A percentile compares a stretch with the other conserved stretches of the same genome.
These are phyloP conservation scores for Ormosia semicastrata DNA, from an alignment of 306 rosid species.

Conservation along the genomic window DNA sequence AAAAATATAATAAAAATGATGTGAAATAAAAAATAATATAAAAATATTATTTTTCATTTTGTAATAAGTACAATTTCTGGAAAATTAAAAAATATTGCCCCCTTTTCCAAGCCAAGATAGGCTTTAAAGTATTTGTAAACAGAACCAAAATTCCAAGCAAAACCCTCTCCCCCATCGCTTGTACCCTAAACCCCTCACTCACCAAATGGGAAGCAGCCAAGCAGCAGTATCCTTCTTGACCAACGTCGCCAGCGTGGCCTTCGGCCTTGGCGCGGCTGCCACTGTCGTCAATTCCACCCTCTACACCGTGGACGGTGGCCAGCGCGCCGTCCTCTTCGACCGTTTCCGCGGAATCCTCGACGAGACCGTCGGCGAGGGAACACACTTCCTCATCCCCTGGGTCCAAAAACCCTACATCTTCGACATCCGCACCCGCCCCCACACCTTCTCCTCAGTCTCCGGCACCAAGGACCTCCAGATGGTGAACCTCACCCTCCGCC, in stretches of 20 bases:
- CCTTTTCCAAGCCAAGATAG: neutral
- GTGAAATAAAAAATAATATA: no score
- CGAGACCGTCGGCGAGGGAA: constrained; percentile 59
- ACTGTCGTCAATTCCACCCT: constrained; percentile 57
- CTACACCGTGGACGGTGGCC: constrained; percentile 96
- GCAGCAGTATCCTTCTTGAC: constrained; percentile 67
- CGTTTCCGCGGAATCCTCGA: constrained; percentile 87
- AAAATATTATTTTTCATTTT: no score
- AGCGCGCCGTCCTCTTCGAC: constrained; percentile 90
- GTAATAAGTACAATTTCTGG: no score
- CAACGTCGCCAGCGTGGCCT: constrained; percentile 63
- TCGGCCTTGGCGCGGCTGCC: constrained; percentile 72
- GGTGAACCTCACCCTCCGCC: constrained; percentile 83
- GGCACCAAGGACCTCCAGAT: constrained; percentile 95
- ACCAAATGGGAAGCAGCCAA: constrained; percentile 68
- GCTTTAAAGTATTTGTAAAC: no score
- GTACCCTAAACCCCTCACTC: neutral
- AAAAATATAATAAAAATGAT: no score
- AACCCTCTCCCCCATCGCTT: neutral
- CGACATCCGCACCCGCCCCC: constrained; percentile 86
- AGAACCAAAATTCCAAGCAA: neutral
- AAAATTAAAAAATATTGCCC: neutral
- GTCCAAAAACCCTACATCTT: constrained; percentile 92
- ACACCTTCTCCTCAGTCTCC: constrained; percentile 82
- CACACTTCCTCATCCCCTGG: constrained; percentile 93